Evolutionary conservation across 768 basidiomycete genomes (phyloP), one percentile per base, ranked within the genome.

Genomic region (Mycena haematopus): DNA sequence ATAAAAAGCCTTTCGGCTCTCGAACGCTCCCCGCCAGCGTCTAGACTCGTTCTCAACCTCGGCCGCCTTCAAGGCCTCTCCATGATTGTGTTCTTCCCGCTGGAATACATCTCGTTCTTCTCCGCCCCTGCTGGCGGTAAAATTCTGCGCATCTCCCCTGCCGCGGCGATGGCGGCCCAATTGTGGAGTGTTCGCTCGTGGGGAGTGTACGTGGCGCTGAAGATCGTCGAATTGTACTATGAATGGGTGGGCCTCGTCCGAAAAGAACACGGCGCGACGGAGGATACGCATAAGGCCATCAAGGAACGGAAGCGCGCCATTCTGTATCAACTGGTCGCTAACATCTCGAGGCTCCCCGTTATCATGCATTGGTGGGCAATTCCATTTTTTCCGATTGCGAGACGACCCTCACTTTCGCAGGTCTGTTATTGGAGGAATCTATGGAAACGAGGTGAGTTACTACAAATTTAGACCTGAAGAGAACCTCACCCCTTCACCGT

Each of bases 81-180:
- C 3, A 85, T 86, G 83, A 72, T 86, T 15, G 77, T 72, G 13
- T 86, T 81, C 72, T 86, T 80, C 67, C 85, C 82, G 0, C 72
- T 86, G 25, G 82, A 86, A 60, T 83, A 86, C 58, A 70, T 84
- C 44, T 79, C 77, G 61, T 86, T 82, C 68, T 72, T 86, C 65
- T 74, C 79, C 36, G 65, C 78, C 1, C 80, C 65, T 8, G 59
- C 57, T 50, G 38, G 54, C 38, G 60, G 60, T 0, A 62, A 62
- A 13, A 53, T 67, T 22, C 54, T 67, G 17, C 65, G 65, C 50
- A 60, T 67, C 58, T 63, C 65, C 1, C 58, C 57, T 6, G 22
- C 29, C 22, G 38, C 58, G 7, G 19, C 54, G 17, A 25, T 53
- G 58, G 40, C 19, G 22, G 65, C 65, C 2, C 38, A 56, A 45